A percentile compares a stretch with the other conserved stretches of the same genome.
phyloP scores from a whole-genome alignment of 139 green algal genomes.

The Trebouxia sp. region DNA sequence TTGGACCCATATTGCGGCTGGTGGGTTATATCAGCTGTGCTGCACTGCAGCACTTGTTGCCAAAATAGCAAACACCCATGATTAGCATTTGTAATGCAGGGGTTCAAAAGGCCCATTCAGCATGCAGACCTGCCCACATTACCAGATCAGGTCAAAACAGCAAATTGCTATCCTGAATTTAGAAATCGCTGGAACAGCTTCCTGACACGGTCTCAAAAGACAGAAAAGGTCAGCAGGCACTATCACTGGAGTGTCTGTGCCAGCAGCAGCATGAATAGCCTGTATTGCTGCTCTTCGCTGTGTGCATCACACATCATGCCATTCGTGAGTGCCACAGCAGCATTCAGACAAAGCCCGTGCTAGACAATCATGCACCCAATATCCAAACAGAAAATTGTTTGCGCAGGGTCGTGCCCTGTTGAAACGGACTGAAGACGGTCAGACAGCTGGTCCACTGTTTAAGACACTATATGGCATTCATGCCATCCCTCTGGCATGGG shows the following conservation, averaged over 20 bases:
- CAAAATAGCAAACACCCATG: background rate
- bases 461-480: conserved; percentile 10
- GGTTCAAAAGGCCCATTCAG: conserved; percentile 13
- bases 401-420: background rate
- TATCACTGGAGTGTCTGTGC: background rate
- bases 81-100: background rate
- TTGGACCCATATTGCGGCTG: conserved; percentile 9
- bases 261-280: too few relatives aligned
- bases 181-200: conserved; percentile 20
- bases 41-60: background rate
- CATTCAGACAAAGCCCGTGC: too few relatives aligned
- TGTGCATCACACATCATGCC: background rate
- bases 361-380: too few relatives aligned
- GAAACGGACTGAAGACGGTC: background rate
- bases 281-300: background rate
- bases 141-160: conserved; percentile 5
- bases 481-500: background rate
- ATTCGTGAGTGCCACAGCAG: too few relatives aligned
- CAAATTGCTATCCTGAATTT: background rate
- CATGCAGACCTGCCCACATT: conserved; percentile 23
- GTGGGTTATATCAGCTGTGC: background rate
- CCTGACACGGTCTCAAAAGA: background rate
- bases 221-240: background rate
- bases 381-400: background rate
- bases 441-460: background rate